Evolutionary conservation across 2,329 filamentous ascomycete genomes (phyloP), one percentile per base, ranked within the genome.

Genomic region (Aspergillus costaricaensis): DNA sequence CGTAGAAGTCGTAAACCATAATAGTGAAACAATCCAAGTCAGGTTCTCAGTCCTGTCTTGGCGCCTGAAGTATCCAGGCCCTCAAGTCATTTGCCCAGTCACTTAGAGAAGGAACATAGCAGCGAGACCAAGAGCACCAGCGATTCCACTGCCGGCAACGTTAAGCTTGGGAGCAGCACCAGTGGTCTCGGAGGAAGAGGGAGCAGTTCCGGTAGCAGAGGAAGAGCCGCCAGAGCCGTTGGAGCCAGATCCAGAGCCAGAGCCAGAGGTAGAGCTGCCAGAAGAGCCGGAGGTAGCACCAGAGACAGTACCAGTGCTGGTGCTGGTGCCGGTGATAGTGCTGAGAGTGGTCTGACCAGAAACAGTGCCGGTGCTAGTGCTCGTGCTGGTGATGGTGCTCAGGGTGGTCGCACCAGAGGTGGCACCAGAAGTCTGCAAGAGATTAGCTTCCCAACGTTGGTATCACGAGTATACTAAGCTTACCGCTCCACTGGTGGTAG

Each of bases 61-160:
- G 44, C 49, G 27, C 25, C 41, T 14, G 10, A 12, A 21, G 10
- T 41, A 48, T 58, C 56, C 36, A 30, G 43, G 43, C 36, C 38
- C 51, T 52, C 51, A 39, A 8, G 56, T 38, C 25, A 59, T 61
- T 23, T 21, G 5, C 38, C 57, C 25, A 38, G 19, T 39, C 21
- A 52, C 66, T 74, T 76, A 80, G 66, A 80, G 68, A 27, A 76
- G 67, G 58, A 80, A 66, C 57, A 80, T 64, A 57, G 77, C 79
- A 58, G 75, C 77, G 36, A 81, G 66, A 63, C 79, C 79, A 38
- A 78, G 70, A 50, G 73, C 70, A 57, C 79, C 79, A 32, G 72
- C 70, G 44, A 70, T 72, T 59, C 72, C 73, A 44, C 65, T 71
- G 55, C 72, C 70, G 43, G 70, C 57, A 43, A 73, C 67, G 59